These are phyloP conservation scores for Cyclotella atomus DNA, from an alignment of 108 stramenopile genomes.

Conservation along the genomic window DNA sequence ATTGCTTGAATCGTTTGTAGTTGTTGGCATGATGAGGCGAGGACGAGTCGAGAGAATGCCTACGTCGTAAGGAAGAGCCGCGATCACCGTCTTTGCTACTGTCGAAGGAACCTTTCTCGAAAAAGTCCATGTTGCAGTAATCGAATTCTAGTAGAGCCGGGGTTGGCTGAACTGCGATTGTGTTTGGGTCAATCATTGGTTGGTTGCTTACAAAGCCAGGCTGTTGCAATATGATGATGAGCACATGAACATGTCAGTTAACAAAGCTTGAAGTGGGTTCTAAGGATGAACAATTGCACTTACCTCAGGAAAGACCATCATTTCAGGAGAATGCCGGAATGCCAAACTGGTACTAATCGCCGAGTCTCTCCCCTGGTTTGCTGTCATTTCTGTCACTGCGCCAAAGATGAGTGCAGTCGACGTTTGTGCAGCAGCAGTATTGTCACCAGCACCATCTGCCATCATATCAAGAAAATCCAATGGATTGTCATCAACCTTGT, in stretches of 20 bases:
- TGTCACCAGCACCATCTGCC: not conserved
- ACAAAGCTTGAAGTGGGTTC: not conserved
- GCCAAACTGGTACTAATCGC: not conserved
- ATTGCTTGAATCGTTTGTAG: not conserved
- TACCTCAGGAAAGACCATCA: conserved; percentile 5
- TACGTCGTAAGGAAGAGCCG: not conserved
- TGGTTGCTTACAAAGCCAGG: not conserved
- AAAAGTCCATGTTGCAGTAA: conserved; percentile 1
- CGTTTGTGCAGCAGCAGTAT: not conserved
- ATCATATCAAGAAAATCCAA: not conserved
- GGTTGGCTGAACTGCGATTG: not conserved
- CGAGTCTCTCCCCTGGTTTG: not conserved
- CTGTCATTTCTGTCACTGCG: not conserved
- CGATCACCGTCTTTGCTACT: not conserved
- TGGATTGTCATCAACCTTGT: not conserved
- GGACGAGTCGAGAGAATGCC: not conserved
- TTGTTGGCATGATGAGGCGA: not conserved
- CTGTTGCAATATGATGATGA: not conserved
- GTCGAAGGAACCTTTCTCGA: not conserved
- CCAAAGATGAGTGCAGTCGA: not conserved
- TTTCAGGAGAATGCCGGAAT: conserved; percentile 5
- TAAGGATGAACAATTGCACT: no score
- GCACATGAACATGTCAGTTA: not conserved
- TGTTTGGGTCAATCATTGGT: not conserved
- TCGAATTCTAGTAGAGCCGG: not conserved